These are phyloP conservation scores for Phytopythium ostracodes DNA, from an alignment of 352 stramenopile species.

Conservation along the genomic window DNA sequence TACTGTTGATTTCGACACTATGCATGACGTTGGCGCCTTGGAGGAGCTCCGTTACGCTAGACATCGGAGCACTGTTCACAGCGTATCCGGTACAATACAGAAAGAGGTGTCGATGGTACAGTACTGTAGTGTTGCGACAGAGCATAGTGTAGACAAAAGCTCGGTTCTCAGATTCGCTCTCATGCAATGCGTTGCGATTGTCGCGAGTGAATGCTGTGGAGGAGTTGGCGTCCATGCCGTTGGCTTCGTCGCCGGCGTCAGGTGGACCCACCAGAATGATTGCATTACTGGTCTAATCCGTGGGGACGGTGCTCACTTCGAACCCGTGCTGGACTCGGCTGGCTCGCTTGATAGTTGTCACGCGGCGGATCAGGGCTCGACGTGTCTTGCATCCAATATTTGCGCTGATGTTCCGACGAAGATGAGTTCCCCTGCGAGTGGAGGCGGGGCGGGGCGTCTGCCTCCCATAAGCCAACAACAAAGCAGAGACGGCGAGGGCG, in stretches of 20 bases:
- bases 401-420: not conserved
- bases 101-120: not conserved
- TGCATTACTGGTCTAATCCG: not conserved
- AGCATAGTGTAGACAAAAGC: too few relatives aligned
- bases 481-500: not conserved
- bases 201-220: not conserved
- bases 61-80: not conserved
- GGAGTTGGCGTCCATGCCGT: not conserved
- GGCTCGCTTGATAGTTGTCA: not conserved
- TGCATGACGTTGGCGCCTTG: not conserved
- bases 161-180: too few relatives aligned
- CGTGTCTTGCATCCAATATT: not conserved
- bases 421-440: not conserved
- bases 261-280: not conserved
- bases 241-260: not conserved
- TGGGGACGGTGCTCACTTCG: not conserved
- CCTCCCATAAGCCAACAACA: too few relatives aligned
- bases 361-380: not conserved
- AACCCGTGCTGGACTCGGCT: not conserved
- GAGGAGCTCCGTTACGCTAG: not conserved
- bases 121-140: too few relatives aligned
- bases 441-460: not conserved
- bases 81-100: not conserved
- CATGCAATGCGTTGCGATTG: too few relatives aligned
- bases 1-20: too few relatives aligned